Percentiles rank a stretch among this genome's conserved stretches.
These are phyloP conservation scores for Trichoderma koningiopsis DNA, from an alignment of 2,329 filamentous ascomycete species.

Conservation along the genomic window DNA sequence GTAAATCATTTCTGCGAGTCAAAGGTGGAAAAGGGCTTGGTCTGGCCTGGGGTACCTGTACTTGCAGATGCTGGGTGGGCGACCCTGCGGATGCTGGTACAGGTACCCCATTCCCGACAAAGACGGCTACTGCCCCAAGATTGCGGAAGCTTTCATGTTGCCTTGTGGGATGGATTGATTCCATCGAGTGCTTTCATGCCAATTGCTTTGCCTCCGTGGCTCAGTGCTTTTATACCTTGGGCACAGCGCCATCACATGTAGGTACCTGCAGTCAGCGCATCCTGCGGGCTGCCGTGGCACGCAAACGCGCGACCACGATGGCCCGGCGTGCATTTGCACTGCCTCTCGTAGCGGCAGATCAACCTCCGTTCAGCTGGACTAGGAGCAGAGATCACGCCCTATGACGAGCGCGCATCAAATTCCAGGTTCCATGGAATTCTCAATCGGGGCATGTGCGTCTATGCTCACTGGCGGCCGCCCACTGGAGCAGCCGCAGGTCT, in stretches of 20 bases:
- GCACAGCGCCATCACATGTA: not conserved
- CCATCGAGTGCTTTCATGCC: not conserved
- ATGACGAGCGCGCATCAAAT: not conserved
- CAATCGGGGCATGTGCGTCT: not conserved
- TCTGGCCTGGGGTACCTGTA: not conserved
- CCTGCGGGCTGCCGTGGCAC: conserved; percentile 15
- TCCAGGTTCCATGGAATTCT: not conserved
- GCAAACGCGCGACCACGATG: conserved; percentile 6
- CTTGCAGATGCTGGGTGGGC: not conserved
- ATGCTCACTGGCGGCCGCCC: conserved; percentile 6
- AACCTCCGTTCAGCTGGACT: conserved; percentile 1
- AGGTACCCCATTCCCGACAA: not conserved
- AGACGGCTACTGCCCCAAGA: not conserved
- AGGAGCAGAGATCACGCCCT: not conserved
- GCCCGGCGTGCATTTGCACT: conserved; percentile 4
- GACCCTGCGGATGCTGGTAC: not conserved
- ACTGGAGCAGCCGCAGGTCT: conserved; percentile 1
- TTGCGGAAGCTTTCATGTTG: not conserved
- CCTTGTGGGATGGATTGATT: not conserved
- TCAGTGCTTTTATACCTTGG: not conserved
- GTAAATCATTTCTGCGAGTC: conserved; percentile 25
- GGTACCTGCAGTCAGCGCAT: not conserved
- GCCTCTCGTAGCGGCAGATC: conserved; percentile 10
- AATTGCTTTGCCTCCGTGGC: not conserved
- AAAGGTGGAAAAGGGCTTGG: not conserved